Evolutionary conservation across 169 alveolate genomes (phyloP), one percentile per base, ranked within the genome.

Genomic region (Plasmodium reichenowi): DNA sequence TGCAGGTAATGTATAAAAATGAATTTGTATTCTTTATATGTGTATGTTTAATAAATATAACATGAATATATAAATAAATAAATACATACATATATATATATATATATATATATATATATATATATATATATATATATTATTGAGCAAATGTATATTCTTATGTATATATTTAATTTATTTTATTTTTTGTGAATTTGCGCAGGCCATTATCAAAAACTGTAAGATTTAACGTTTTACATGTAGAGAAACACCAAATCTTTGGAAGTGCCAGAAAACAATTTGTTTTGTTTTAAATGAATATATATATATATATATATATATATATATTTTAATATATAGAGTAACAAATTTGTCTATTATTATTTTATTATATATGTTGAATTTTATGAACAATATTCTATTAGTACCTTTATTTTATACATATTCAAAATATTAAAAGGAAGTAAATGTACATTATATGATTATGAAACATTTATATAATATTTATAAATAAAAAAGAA

Each of bases 201-300:
- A 97, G 99, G 88, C 99, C 99, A 43, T 96, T 99, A 71, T 97
- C 99, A 52, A 99, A 99, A 97, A 98, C 99, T 45, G 99, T 99
- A 60, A 96, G 99, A 93, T 99, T 99, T 97, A 98, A 98, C 96
- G 99, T 98, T 64, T 93, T 98, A 91, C 97, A 98, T 96, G 99
- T 98, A 67, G 99, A 98, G 95, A 97, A 97, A 95, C 98, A 98
- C 95, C 99, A 98, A 95, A 97, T 98, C 88, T 96, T 97, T 94
- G 99, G 99, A 26, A 96, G 98, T 94, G 99, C 99, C 86, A 97
- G 99, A 96, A 99, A 99, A 95, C 99, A 98, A 94, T 98, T 98
- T 97, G 97, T 98, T 70, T 96, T 98, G 67, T 98, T 98, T 97
- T 98, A 92, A 95, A 20, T 10, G 26, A 47, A 24, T 45, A 74